A percentile compares a stretch with the other conserved stretches of the same genome.
Conservation (phyloP, 2,329 filamentous ascomycete genomes). For the Microsporum ferrugineum region DNA sequence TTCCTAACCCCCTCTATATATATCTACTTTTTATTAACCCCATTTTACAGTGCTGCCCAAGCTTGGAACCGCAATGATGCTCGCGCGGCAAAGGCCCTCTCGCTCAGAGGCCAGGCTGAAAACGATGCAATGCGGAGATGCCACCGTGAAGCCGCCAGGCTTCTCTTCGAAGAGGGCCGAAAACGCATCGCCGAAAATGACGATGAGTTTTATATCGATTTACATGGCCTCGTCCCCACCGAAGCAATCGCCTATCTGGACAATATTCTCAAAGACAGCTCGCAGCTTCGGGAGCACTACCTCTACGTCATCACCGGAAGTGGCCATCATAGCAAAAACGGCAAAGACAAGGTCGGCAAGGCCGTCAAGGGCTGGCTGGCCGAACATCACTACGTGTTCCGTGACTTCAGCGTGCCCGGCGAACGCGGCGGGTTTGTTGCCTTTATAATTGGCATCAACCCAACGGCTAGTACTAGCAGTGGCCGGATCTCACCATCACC, state of each 20-base stretch:
- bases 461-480: slow-evolving; percentile 38
- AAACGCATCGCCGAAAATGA: slow-evolving; percentile 44
- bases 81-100: slow-evolving; percentile 86
- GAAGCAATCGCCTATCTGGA: slow-evolving; percentile 93
- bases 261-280: slow-evolving; percentile 73
- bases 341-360: slow-evolving; percentile 96
- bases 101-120: slow-evolving; percentile 86
- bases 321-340: slow-evolving; percentile 95
- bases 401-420: slow-evolving; percentile 93
- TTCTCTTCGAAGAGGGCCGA: slow-evolving; percentile 90
- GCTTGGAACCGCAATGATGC: slow-evolving; percentile 98
- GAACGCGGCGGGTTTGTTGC: slow-evolving; percentile 68
- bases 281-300: slow-evolving; percentile 54
- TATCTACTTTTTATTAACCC: neutral
- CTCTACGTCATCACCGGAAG: slow-evolving; percentile 96
- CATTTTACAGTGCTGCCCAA: slow-evolving; percentile 65
- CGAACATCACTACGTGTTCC: slow-evolving; percentile 90
- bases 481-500: slow-evolving; percentile 33
- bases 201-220: slow-evolving; percentile 79
- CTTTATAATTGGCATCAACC: slow-evolving; percentile 54
- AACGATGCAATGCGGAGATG: slow-evolving; percentile 96
- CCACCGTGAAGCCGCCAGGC: slow-evolving; percentile 81
- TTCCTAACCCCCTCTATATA: slow-evolving; percentile 9
- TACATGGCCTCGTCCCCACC: slow-evolving; percentile 96
- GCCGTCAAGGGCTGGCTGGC: slow-evolving; percentile 82